Base-by-base conservation (phyloP, 495 filamentous ascomycete species). In the Penicillium simplicissimum region DNA sequence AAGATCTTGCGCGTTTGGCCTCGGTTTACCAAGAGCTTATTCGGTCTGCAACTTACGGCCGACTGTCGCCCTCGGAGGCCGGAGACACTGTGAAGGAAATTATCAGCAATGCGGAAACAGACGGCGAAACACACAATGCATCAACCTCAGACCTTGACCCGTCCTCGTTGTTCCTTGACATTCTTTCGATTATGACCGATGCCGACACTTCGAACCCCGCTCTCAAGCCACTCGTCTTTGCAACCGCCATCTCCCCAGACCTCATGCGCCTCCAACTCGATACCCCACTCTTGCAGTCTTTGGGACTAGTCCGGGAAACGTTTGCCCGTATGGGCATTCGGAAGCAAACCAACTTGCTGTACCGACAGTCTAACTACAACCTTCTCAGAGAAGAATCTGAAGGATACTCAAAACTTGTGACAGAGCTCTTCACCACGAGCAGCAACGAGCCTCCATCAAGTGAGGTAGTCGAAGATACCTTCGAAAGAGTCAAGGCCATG, bases 301-400 rank as follows among this genome's bases (percentile, higher is more conserved):
- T 97, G 17, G 86, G 87, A 10, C 77, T 99, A 52, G 90, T 97
- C 51, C 87, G 91, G n/a, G 85, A 87, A 5, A 90, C 88, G 0
- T 99, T 97, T 69, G 78, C 82, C n/a, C 85, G 88, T 52, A 86
- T 93, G 68, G 89, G 87, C 4, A 90, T 96, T 62, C 87, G 93
- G 55, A 91, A 96, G 63, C 88, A 92, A 55, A 99, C 96, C 8
- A 92, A 95, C 66, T 76, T 94, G 17, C 85, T 98, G 3, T 99
- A 99, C 68, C 89, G 92, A 48, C 96, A 98, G 71, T 90, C 92
- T 1, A 97, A 96, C 70, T 97, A 96, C 78, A 99, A 99, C 67
- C 79, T 99, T 3, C 79, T 99, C 17, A 85, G 96, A 34, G 96
- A 99, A 79, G 96, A 99, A 74, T 90, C 91, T 0, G 96, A 99